These are phyloP conservation scores for Ilyonectria destructans DNA, from an alignment of 2,329 filamentous ascomycete species.

Conservation along the genomic window DNA sequence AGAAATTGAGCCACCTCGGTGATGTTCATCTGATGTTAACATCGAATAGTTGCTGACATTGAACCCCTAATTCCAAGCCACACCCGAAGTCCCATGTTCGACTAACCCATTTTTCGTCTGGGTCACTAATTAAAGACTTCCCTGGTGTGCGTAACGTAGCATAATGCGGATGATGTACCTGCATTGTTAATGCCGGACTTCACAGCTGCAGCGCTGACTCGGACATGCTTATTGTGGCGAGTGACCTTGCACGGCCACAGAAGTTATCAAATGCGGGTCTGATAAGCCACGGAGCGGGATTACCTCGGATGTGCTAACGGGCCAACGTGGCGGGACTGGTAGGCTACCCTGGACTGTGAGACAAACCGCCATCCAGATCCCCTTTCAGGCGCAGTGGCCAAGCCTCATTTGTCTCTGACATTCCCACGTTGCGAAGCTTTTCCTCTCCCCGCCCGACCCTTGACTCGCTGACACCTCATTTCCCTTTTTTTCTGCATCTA, in stretches of 20 bases:
- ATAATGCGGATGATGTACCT: constrained; percentile 4
- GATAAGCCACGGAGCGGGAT: constrained; percentile 23
- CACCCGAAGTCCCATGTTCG: too few species aligned
- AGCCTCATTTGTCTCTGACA: constrained; percentile 48
- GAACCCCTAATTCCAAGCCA: too few species aligned
- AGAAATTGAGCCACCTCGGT: too few species aligned
- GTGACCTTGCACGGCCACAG: constrained; percentile 16
- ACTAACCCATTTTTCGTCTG: neutral
- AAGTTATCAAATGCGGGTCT: constrained; percentile 8
- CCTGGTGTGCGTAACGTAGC: neutral
- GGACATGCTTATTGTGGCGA: constrained; percentile 17
- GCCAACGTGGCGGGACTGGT: constrained; percentile 45
- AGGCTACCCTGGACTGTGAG: constrained; percentile 32
- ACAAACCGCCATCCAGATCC: constrained; percentile 43
- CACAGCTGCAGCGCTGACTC: neutral
- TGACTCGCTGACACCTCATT: constrained; percentile 28
- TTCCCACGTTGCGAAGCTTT: constrained; percentile 44
- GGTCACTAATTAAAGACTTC: neutral
- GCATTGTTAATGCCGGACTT: neutral
- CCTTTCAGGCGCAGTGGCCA: constrained; percentile 46
- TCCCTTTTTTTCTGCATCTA: constrained; percentile 19
- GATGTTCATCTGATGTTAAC: too few species aligned
- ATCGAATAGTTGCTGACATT: too few species aligned
- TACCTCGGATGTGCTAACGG: constrained; percentile 32
- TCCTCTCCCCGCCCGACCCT: constrained; percentile 25